Percentiles rank a stretch among this genome's conserved stretches.
These are phyloP conservation scores for Trichocladium antarcticum DNA, from an alignment of 495 filamentous ascomycete species.

Conservation along the genomic window DNA sequence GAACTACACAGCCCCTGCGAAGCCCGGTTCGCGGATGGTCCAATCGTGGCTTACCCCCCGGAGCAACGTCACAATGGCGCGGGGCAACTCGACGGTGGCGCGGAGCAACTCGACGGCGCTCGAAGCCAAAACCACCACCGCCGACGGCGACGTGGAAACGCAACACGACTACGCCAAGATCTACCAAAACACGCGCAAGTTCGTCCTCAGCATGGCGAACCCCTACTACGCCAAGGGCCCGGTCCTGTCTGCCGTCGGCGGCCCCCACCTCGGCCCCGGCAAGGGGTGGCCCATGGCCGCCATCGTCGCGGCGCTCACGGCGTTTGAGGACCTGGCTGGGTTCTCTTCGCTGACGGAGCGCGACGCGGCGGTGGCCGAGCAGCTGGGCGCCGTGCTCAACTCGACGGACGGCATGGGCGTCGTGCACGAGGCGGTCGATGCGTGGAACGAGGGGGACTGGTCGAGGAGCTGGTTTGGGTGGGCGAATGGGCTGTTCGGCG, in stretches of 20 bases:
- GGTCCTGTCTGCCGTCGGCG: constrained; percentile 45
- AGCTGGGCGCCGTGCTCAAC: constrained; percentile 34
- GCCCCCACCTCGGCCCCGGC: constrained; percentile 47
- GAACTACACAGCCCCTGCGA: constrained; percentile 18
- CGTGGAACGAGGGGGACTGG: constrained; percentile 42
- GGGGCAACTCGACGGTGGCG: background rate
- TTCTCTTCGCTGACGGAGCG: constrained; percentile 26
- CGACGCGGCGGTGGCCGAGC: constrained; percentile 19
- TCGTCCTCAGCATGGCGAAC: constrained; percentile 44
- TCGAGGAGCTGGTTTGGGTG: constrained; percentile 58
- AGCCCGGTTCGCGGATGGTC: background rate
- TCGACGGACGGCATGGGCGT: constrained; percentile 47
- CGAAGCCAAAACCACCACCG: background rate
- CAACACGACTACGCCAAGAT: constrained; percentile 23
- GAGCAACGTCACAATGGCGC: background rate
- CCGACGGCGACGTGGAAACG: background rate
- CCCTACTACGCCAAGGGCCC: constrained; percentile 50
- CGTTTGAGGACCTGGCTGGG: constrained; percentile 37
- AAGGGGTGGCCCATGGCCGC: constrained; percentile 50
- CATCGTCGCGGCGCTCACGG: constrained; percentile 39
- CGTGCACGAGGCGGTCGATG: constrained; percentile 51
- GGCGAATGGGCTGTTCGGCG: constrained; percentile 59
- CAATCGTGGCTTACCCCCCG: background rate
- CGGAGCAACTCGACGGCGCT: background rate
- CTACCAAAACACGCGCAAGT: constrained; percentile 48